Evolutionary conservation across 805 yeast species (phyloP), one percentile per base, ranked within the genome.

Genomic region (Zygoascus biomembranicola): DNA sequence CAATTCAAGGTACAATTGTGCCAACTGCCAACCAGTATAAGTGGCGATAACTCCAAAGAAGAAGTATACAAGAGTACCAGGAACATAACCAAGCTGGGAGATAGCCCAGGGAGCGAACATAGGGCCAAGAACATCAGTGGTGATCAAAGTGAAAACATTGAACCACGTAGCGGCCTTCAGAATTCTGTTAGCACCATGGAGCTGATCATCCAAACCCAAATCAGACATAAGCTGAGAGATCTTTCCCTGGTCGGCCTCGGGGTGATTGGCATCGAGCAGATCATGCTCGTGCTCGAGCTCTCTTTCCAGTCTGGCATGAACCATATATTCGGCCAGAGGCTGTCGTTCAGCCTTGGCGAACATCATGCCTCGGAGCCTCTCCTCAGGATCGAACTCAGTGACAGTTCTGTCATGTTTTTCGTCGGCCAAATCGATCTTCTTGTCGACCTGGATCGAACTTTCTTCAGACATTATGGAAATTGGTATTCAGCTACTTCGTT

Each of bases 71-170:
- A 74, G 67, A 49, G 70, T 62, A 39, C 79, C 79, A 19, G 77
- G 77, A 18, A 70, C 78, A 53, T 67, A 73, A 2, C 79, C 79
- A 53, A 75, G 63, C 54, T 72, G 71, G 9, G 74, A 61, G 49
- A 75, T 65, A 10, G 78, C 74, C 55, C 72, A 74, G 2, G 78
- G 79, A 20, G 78, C 77, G 47, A 69, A 66, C 10, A 72, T 65
- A 18, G 79, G 79, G 20, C 79, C 79, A 31, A 61, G 31, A 37
- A 49, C 31, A 37, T 37, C 42, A 8, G 42, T 37, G 18, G 77
- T 73, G 55, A 73, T 74, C 50, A 74, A 61, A 55, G 66, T 71
- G 61, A 73, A 73, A n/a, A 73, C 74, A 1, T 48, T 48, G 51
- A 48, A 48, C 51, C 42, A 45, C 73, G 42, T 37, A 8, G 42